phyloP scores from a whole-genome alignment of 1,284 basidiomycete species.

The Pseudozyma flocculosa region DNA sequence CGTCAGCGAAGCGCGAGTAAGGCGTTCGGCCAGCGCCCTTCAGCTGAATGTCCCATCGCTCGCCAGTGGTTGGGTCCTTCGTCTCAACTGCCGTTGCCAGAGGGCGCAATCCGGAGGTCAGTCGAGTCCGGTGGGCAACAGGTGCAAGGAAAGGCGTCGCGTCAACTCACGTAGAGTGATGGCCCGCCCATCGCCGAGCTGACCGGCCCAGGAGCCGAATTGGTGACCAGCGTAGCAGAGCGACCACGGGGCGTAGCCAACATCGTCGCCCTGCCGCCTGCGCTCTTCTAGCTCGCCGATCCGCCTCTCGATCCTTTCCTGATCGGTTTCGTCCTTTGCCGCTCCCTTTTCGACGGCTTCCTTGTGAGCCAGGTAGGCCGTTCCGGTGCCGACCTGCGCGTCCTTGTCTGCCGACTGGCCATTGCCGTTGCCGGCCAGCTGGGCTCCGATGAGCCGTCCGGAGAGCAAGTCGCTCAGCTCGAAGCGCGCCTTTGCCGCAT shows the following conservation, averaged over 20 bases:
- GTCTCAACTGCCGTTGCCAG: slow-evolving; percentile 62
- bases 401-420: slow-evolving; percentile 8
- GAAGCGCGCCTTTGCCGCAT: slow-evolving; percentile 19
- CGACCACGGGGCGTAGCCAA: slow-evolving; percentile 47
- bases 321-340: slow-evolving; percentile 12
- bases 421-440: background rate
- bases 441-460: slow-evolving; percentile 33
- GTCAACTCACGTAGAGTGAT: slow-evolving; percentile 66
- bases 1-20: slow-evolving; percentile 86
- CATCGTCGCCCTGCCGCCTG: slow-evolving; percentile 2
- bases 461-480: slow-evolving; percentile 37
- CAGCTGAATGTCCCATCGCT: slow-evolving; percentile 74
- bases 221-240: slow-evolving; percentile 63
- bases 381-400: slow-evolving; percentile 25
- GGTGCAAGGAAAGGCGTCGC: too few relatives aligned
- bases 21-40: slow-evolving; percentile 94
- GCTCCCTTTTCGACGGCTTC: slow-evolving; percentile 27
- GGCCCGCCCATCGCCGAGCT: slow-evolving; percentile 91
- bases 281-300: slow-evolving; percentile 29
- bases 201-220: slow-evolving; percentile 92
- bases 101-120: too few relatives aligned
- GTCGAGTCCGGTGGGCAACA: too few relatives aligned
- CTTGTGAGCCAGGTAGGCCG: slow-evolving; percentile 29
- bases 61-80: slow-evolving; percentile 60
- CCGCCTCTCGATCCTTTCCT: slow-evolving; percentile 14